Percentiles rank a stretch among this genome's conserved stretches.
Conservation (phyloP, 148 eudicot genomes). For the Camellia lanceoleosa region DNA sequence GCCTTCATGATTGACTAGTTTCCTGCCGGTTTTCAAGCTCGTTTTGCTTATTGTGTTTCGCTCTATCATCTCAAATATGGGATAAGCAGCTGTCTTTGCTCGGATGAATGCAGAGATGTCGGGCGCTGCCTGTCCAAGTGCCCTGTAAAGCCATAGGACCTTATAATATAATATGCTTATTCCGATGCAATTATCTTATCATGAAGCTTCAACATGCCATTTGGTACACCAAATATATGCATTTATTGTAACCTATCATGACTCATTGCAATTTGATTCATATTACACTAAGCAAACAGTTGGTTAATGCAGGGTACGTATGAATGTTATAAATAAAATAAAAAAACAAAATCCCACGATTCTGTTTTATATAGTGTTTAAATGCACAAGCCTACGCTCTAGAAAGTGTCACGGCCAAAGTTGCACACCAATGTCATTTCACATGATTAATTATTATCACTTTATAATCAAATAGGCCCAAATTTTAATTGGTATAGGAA, state of each 20-base stretch:
- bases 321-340: not conserved
- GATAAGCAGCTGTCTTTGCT: slow-evolving; percentile 83
- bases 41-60: slow-evolving; percentile 49
- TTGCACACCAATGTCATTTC: not conserved
- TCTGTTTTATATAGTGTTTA: too few species aligned
- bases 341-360: not conserved
- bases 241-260: not conserved
- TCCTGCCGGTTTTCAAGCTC: slow-evolving; percentile 44
- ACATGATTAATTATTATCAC: not conserved
- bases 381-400: not conserved
- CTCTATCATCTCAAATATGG: slow-evolving; percentile 91
- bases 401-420: not conserved
- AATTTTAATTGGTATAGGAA: not conserved
- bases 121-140: slow-evolving; percentile 97
- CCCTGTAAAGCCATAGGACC: slow-evolving; percentile 37
- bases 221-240: not conserved
- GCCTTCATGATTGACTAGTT: slow-evolving; percentile 68
- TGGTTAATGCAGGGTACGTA: not conserved
- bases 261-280: not conserved
- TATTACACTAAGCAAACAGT: not conserved
- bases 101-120: slow-evolving; percentile 86
- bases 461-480: not conserved
- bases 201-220: not conserved
- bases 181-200: not conserved
- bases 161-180: not conserved